These are phyloP conservation scores for Pseudogymnoascus sp. DNA, from an alignment of 2,329 filamentous ascomycete species.

Conservation along the genomic window DNA sequence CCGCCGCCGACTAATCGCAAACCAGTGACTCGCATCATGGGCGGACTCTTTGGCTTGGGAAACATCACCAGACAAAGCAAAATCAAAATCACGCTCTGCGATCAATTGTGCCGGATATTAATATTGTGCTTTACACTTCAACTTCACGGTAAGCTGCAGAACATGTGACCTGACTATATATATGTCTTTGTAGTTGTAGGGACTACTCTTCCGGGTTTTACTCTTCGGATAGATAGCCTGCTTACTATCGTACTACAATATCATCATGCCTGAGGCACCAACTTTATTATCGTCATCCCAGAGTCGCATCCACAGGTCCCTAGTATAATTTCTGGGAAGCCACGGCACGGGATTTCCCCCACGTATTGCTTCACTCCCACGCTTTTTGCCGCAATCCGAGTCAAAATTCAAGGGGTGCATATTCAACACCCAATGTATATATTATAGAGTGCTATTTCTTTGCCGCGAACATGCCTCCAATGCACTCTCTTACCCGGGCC, in stretches of 20 bases:
- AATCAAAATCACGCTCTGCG: neutral
- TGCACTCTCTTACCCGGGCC: neutral
- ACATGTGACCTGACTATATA: neutral
- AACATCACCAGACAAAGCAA: neutral
- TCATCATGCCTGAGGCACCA: neutral
- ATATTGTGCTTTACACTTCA: neutral
- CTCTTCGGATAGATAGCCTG: neutral
- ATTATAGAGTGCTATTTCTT: neutral
- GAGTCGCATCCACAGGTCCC: neutral
- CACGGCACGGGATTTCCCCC: neutral
- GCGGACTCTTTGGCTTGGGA: neutral
- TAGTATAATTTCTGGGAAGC: neutral
- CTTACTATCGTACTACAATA: neutral
- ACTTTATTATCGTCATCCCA: constrained; percentile 9
- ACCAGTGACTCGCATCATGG: constrained; percentile 11
- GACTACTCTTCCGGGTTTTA: no score
- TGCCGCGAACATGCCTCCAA: constrained; percentile 6
- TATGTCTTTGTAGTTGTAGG: neutral
- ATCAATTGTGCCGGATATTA: neutral
- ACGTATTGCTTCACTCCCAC: neutral
- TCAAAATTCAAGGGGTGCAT: neutral
- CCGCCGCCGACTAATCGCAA: constrained; percentile 6
- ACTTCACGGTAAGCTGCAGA: neutral
- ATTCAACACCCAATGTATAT: constrained; percentile 4
- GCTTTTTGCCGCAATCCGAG: neutral